Base-by-base conservation (phyloP, 768 basidiomycete species). In the Lepiota brunneoincarnata region DNA sequence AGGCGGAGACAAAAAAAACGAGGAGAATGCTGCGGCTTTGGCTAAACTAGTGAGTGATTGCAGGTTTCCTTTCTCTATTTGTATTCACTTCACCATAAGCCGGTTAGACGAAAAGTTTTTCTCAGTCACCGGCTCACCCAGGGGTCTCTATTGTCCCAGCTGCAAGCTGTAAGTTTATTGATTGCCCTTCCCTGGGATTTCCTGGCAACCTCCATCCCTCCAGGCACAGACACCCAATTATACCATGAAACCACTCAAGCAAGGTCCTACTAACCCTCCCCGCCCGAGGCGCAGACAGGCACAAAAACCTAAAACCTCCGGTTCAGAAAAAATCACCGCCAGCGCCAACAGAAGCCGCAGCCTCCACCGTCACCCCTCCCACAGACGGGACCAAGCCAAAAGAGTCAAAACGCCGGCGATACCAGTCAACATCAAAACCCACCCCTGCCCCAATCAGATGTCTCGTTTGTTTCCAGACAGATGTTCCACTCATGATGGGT, bases 401-500 rank as follows among this genome's bases (percentile, higher is more conserved):
- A 43, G 40, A 47, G 31, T 44, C 42, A 14, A 54, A 45, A 38
- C 31, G 42, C 24, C 35, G 26, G 34, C 53, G 53, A 37, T 54
- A 54, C 40, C 53, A 47, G 14, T 12, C 46, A 14, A 18, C 38
- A 31, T 15, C 38, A n/a, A 54, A 54, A 31, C 45, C 53, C n/a
- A 38, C 53, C 6, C 26, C 55, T 34, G 2, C 42, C 5, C 65
- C 73, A 12, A 74, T 80, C 9, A 70, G 73, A 28, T 91, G 88
- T 58, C 69, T 76, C 36, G 69, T 79, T 5, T 91, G 88, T 65
- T 78, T 79, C 40, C 77, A 81, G 64, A 80, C 77, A 14, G 85
- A 87, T 61, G 88, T 90, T 12, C 89, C 89, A 6, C 73, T 91
- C n/a, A 80, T 89, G 49, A 74, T 84, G 64, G 87, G 87, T 54